Base-by-base conservation (phyloP, 208 protist genomes). In the Naegleria lovaniensis region DNA sequence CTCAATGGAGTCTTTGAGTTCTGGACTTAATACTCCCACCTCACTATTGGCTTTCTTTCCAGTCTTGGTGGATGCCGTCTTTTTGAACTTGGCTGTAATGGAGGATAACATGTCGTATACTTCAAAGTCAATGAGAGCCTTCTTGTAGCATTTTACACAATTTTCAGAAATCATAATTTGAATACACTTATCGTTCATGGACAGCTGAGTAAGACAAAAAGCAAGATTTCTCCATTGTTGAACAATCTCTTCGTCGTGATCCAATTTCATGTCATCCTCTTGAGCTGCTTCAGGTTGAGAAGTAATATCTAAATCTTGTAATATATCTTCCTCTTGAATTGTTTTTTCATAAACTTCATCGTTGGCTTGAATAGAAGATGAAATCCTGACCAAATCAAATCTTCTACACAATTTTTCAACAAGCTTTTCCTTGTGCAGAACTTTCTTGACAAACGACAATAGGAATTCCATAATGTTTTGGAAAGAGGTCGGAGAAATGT, bases 331-430 rank as follows among this genome's bases (percentile, higher is more conserved):
- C 5, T 85, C 38, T 43, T 43, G 5, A 19, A 16, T 15, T 38
- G 36, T 15, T 29, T 85, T 22, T 29, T 43, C 38, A 85, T n/a
- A 85, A 41, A 85, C 38, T 85, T 85, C 38, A 43, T 33, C 79
- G 6, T 15, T 85, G 2, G 16, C 9, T 36, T 36, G 5, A 16
- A 38, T 85, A 43, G 79, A 43, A 16, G n/a, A 29, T 43, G n/a
- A 85, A 16, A 6, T 16, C 15, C 1, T 9, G 7, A 79, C 67
- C 19, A 79, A n/a, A n/a, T 88, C 89, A 36, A 96, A 93, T 83
- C 95, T 90, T 19, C 94, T 91, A 76, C 94, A 95, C 0, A 96
- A 87, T 91, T 95, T 95, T 16, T 95, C 94, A 43, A 96, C 87
- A 7, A 96, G 85, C 25, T 85, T 92, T 83, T 96, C 95, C 41